Base-by-base conservation (phyloP, 306 rosid species). In the Leucaena leucocephala region DNA sequence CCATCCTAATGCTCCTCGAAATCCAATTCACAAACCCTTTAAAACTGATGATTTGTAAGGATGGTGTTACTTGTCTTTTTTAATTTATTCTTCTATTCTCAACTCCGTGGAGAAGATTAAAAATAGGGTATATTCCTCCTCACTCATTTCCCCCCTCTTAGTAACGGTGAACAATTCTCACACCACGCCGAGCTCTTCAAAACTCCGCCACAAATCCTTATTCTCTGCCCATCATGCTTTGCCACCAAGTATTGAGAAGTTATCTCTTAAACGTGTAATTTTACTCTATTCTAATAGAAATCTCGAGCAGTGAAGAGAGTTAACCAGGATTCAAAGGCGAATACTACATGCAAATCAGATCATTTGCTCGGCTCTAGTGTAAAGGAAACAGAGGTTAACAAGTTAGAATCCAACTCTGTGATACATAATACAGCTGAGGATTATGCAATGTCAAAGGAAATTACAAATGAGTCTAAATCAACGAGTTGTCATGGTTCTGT, bases 241-340 rank as follows among this genome's bases (percentile, higher is more conserved):
- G 71, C 52, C 13, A 34, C 17, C 3, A 40, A 76, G 64, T 40
- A 22, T 16, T 63, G 16, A 15, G 38, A 42, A 42, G 6, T 36
- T 4, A 40, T 55, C 57, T 2, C 15, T 44, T 44, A 39, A 68
- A 0, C 42, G 44, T 74, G 44, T 19, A 21, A 34, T 40, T 68
- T 59, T 66, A 2, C 49, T 81, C 81, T 16, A 8, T 80, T 59
- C 45, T 13, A 70, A 50, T 75, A 91, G 92, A 84, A 86, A 81
- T 68, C 85, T 72, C 81, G 38, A 74, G 76, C 81, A 57, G 9
- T 10, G 74, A 76, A 73, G 55, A 86, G 45, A 70, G 66, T 15
- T 68, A 48, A 57, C 21, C n/a, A 65, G 61, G 7, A 50, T 81
- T 81, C 62, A 13, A 82, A 83, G 42, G 69, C 77, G 70, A 81